Evolutionary conservation across 225 moss, liverwort and hornwort species (phyloP).

Genomic region (Anthoceros angustus): DNA sequence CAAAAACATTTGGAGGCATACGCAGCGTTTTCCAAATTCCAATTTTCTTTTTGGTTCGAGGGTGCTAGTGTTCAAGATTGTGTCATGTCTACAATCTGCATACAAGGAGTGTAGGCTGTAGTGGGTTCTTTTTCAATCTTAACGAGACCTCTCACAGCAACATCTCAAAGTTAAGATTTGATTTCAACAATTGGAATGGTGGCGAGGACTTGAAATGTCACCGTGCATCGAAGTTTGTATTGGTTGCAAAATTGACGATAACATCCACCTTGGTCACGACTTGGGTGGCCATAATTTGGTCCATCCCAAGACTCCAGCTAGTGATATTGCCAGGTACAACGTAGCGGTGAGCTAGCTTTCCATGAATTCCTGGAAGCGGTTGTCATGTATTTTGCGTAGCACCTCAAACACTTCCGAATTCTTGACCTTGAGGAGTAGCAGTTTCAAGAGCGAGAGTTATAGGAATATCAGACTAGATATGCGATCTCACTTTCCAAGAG

Average conservation of each 20-base stretch:
- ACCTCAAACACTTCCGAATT: constrained; percentile 39
- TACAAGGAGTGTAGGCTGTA: no score
- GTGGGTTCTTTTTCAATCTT: background rate
- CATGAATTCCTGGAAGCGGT: constrained; percentile 40
- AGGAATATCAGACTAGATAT: no score
- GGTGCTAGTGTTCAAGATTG: constrained; percentile 13
- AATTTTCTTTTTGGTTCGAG: constrained; percentile 10
- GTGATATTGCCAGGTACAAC: constrained; percentile 56
- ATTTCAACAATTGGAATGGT: background rate
- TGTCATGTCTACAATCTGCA: constrained; percentile 29
- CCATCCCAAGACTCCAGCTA: constrained; percentile 37
- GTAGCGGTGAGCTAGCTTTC: constrained; percentile 36
- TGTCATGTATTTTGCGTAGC: constrained; percentile 35
- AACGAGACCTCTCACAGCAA: no score
- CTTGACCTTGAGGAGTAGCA: constrained; percentile 29
- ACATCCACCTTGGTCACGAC: constrained; percentile 32
- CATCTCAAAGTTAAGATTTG: no score
- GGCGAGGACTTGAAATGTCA: constrained; percentile 4
- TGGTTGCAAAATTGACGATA: no score
- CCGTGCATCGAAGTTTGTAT: constrained; percentile 69
- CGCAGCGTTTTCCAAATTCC: constrained; percentile 13
- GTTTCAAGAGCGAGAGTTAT: background rate
- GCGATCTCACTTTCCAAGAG: no score
- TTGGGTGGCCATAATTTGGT: constrained; percentile 12
- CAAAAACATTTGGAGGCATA: constrained; percentile 10